Evolutionary conservation across 2,329 filamentous ascomycete species (phyloP), one percentile per base, ranked within the genome.

Genomic region (Aspergillus felis): DNA sequence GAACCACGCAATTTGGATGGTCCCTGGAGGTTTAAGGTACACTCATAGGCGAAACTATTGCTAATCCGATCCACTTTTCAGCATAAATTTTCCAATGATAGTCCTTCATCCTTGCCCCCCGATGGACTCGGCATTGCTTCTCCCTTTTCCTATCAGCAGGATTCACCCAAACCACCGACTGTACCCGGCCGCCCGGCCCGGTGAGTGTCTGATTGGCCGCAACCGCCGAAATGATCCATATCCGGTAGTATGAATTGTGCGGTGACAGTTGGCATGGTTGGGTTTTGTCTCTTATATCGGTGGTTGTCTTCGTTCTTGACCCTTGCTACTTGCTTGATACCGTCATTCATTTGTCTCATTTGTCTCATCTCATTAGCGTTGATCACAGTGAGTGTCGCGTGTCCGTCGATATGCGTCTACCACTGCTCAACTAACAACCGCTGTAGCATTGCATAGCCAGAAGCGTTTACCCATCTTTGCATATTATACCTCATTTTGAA

Each of bases 151-250:
- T 24, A 24, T 12, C 27, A 22, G 22, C 38, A 42, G 35, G 59
- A 42, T 53, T 50, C 55, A 51, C 46, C 47, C 32, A 27, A 56
- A 57, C 44, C 55, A 52, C 60, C 60, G 58, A 60, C 44, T 50
- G 51, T 58, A 58, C 56, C 60, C 60, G 60, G 59, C 49, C 55
- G 51, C 25, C 58, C 60, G 58, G 60, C 51, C 60, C 60, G 58
- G 60, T 60, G 38, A 5, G 50, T 27, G 28, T 61, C 22, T 55
- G 32, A 62, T 62, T 62, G 60, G 60, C 41, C 46, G 38, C 25
- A 12, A 10, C 29, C 60, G 58, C 60, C 60, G 60, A 62, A 56
- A 53, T 24, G 51, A 38, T 35, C 46, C 41, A 47, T 56, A 38
- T 56, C 49, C 14, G 56, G 49, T 54, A 38, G 50, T 54, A 53